These are phyloP conservation scores for Tilletia setariae DNA, from an alignment of 1,284 basidiomycete species.

Conservation along the genomic window DNA sequence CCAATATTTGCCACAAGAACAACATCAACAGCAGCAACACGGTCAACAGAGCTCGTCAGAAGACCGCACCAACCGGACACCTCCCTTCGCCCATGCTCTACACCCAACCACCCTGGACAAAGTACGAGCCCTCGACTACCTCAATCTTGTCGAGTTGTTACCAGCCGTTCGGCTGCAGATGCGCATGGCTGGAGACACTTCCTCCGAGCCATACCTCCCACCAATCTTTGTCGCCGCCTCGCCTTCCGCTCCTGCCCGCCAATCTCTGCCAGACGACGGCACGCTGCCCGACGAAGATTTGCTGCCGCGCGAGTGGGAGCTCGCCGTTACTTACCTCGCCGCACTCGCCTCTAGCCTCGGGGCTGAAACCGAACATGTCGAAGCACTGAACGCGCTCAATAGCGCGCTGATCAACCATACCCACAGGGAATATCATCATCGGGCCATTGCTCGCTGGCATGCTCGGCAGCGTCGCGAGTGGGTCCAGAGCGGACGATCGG, in stretches of 20 bases:
- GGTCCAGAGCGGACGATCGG: background rate
- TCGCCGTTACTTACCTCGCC: constrained; percentile 4
- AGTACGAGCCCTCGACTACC: background rate
- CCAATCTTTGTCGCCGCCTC: background rate
- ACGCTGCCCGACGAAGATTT: background rate
- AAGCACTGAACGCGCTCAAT: constrained; percentile 1
- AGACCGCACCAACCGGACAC: background rate
- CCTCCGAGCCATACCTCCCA: background rate
- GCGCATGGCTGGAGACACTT: constrained; percentile 10
- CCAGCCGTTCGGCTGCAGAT: constrained; percentile 6
- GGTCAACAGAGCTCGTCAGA: background rate
- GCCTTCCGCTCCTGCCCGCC: no score
- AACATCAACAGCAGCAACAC: constrained; percentile 2
- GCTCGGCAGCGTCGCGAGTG: constrained; percentile 13
- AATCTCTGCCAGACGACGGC: background rate
- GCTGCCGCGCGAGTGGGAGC: constrained; percentile 9
- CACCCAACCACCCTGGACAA: background rate
- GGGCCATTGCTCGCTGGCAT: constrained; percentile 10
- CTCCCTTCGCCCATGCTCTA: constrained; percentile 8
- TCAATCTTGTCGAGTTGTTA: constrained; percentile 12
- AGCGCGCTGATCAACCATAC: background rate
- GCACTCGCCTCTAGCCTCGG: background rate
- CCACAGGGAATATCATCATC: background rate
- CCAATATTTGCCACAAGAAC: no score
- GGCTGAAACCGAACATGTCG: background rate